Base-by-base conservation (phyloP, 257 asterid genomes). In the Galeopsis tetrahit region DNA sequence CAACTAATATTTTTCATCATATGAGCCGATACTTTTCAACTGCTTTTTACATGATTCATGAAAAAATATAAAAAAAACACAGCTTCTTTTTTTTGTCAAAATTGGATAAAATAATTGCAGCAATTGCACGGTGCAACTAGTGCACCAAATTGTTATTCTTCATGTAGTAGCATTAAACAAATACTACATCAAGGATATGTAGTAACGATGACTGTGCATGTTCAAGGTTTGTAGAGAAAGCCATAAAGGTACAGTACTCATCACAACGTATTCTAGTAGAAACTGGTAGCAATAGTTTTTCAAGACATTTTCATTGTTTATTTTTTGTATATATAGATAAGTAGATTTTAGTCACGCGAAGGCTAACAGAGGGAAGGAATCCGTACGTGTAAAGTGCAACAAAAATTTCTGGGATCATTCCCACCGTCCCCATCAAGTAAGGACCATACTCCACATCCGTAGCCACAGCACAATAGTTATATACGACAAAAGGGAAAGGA, bases 361-460 rank as follows among this genome's bases (percentile, higher is more conserved):
- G 68, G 10, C 40, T 40, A 34, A 67, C 48, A 68, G 71, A 17
- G 75, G 56, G 74, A 36, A 76, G 57, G 77, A 70, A 68, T 46
- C 10, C 96, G 83, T 78, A 93, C 98, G 97, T 93, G 91, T 93
- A 93, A 69, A 93, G 81, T 17, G 97, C 88, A 56, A 88, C 92
- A 79, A 93, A 84, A 75, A 88, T 81, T 83, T 93, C 98, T 14
- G 97, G 98, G 58, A 83, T 85, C 84, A 91, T 89, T 63, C 98
- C 98, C 0, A 79, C 76, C 38, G 96, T 85, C 62, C 98, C 98
- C 76, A 91, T 56, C 77, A 93, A 82, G 80, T 93, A 93, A 40
- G 97, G 96, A 66, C 74, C 79, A 70, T 88, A 91, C 78, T 83
- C 83, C 74, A 93, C 96, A 65, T 85, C 89, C 2, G 98, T 93